Evolutionary conservation across 352 stramenopile species (phyloP).

Genomic region (Phytophthora lateralis): DNA sequence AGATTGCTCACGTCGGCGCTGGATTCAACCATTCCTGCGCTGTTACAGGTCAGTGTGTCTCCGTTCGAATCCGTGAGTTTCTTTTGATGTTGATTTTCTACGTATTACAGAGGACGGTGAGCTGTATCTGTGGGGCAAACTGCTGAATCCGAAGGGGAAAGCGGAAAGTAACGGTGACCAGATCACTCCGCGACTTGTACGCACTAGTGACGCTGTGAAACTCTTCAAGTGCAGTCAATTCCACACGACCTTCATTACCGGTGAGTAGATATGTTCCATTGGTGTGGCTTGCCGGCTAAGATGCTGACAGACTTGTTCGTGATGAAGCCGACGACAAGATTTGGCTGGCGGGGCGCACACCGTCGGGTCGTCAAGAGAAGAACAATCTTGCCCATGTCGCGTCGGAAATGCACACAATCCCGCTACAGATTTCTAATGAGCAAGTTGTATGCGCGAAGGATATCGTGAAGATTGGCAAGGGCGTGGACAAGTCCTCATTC

Average conservation of each 20-base stretch:
- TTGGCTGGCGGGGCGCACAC: conserved; percentile 80
- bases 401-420: conserved; percentile 73
- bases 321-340: conserved; percentile 68
- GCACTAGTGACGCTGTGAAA: conserved; percentile 70
- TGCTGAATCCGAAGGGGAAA: conserved; percentile 74
- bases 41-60: conserved; percentile 46
- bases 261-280: conserved; percentile 33
- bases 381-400: conserved; percentile 61
- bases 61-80: not conserved
- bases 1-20: conserved; percentile 64
- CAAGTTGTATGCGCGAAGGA: conserved; percentile 45
- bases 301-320: conserved; percentile 17
- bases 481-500: conserved; percentile 78
- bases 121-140: conserved; percentile 87
- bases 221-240: conserved; percentile 83
- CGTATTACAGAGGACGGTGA: conserved; percentile 63
- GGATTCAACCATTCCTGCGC: conserved; percentile 88
- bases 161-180: conserved; percentile 69
- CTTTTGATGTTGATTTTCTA: not conserved
- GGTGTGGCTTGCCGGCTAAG: not conserved
- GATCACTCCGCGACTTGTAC: conserved; percentile 71
- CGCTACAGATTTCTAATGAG: conserved; percentile 70
- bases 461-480: conserved; percentile 73
- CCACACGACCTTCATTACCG: conserved; percentile 82
- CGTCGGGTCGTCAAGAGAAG: conserved; percentile 64